phyloP scores from a whole-genome alignment of 139 green algal genomes.

The Choricystis sp. region DNA sequence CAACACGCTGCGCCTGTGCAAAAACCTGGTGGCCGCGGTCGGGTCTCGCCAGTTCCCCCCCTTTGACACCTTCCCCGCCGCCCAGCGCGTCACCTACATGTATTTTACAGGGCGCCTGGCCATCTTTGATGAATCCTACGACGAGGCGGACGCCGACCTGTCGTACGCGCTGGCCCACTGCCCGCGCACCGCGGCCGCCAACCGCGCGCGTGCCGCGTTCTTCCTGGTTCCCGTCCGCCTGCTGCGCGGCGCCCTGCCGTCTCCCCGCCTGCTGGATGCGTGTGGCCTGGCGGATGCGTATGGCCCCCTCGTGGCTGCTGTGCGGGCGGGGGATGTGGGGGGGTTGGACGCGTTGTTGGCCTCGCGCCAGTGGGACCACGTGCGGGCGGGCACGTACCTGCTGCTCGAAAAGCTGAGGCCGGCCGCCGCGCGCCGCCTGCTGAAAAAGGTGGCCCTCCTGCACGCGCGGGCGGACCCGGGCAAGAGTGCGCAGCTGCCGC shows the following conservation, averaged over 20 bases:
- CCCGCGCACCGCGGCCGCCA: constrained; percentile 16
- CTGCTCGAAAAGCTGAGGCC: constrained; percentile 60
- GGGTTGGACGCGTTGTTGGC: constrained; percentile 29
- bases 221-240: constrained; percentile 54
- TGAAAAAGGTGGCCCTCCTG: constrained; percentile 35
- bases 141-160: constrained; percentile 31
- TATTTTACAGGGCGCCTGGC: constrained; percentile 55
- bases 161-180: constrained; percentile 49
- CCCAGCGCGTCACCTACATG: constrained; percentile 46
- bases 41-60: constrained; percentile 25
- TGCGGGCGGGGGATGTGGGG: constrained; percentile 34
- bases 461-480: constrained; percentile 29
- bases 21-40: constrained; percentile 45
- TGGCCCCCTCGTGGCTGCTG: constrained; percentile 18
- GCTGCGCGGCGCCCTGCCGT: constrained; percentile 37
- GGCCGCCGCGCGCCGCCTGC: constrained; percentile 37
- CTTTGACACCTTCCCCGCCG: constrained; percentile 36
- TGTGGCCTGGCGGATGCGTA: constrained; percentile 41
- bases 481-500: constrained; percentile 37
- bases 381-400: constrained; percentile 49
- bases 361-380: constrained; percentile 30
- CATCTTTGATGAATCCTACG: constrained; percentile 62
- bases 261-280: constrained; percentile 18
- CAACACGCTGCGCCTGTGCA: constrained; percentile 56
- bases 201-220: constrained; percentile 39